Conservation (phyloP, 2,329 filamentous ascomycete genomes). For the Nemania diffusa region DNA sequence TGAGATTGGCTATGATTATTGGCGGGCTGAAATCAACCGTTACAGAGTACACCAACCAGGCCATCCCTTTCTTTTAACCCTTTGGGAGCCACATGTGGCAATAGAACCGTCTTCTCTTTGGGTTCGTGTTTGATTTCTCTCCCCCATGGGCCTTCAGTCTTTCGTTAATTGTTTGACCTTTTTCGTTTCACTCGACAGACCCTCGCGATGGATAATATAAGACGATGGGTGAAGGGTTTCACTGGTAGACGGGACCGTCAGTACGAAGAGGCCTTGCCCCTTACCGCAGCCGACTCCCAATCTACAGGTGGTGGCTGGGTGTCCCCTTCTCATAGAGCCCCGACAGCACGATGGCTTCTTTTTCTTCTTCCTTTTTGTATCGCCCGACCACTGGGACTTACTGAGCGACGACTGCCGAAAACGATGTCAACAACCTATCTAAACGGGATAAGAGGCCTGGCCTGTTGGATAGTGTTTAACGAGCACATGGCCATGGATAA, state of each 20-base stretch:
- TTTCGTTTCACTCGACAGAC: constrained; percentile 13
- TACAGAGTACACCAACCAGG: constrained; percentile 9
- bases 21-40: constrained; percentile 26
- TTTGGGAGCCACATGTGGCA: constrained; percentile 6
- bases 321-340: constrained; percentile 13
- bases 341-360: constrained; percentile 27
- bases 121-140: constrained; percentile 13
- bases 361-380: constrained; percentile 33
- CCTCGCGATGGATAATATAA: constrained; percentile 28
- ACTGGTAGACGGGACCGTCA: constrained; percentile 21
- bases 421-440: constrained; percentile 35
- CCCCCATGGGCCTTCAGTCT: constrained; percentile 17
- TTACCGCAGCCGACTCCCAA: constrained; percentile 16
- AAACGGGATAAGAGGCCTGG: constrained; percentile 34
- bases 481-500: constrained; percentile 34
- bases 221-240: constrained; percentile 30
- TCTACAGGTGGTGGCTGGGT: constrained; percentile 24
- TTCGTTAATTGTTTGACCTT: constrained; percentile 25
- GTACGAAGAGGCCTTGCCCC: constrained; percentile 30
- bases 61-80: constrained; percentile 22
- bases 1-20: constrained; percentile 23
- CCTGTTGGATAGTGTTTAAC: constrained; percentile 35
- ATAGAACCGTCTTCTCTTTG: constrained; percentile 21
- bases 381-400: constrained; percentile 29
- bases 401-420: constrained; percentile 31